Evolutionary conservation across 2,329 filamentous ascomycete genomes (phyloP).

Genomic region (Pseudogymnoascus sp.): DNA sequence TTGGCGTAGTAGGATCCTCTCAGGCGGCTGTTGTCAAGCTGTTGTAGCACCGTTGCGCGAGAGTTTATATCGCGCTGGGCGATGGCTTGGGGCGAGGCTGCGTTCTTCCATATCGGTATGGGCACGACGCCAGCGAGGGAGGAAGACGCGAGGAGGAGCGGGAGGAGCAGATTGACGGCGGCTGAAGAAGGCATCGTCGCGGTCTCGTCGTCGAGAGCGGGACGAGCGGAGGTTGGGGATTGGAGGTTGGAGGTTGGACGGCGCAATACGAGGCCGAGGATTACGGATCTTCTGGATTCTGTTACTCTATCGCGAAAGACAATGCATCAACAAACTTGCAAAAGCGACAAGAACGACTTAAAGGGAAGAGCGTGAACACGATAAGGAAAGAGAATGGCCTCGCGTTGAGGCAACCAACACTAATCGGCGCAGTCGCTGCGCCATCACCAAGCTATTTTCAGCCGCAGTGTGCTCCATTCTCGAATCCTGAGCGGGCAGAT

Average conservation of each 20-base stretch:
- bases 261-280: not conserved
- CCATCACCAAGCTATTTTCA: not conserved
- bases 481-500: not conserved
- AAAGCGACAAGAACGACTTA: not conserved
- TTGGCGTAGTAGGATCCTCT: conserved; percentile 47
- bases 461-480: not conserved
- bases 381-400: not conserved
- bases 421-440: not conserved
- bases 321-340: not conserved
- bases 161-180: not conserved
- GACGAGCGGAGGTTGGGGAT: not conserved
- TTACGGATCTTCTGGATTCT: not conserved
- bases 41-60: not conserved
- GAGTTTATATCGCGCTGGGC: not conserved
- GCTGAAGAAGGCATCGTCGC: not conserved
- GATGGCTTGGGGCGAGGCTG: not conserved
- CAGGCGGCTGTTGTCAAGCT: conserved; percentile 39
- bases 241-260: not conserved
- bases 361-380: not conserved
- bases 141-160: not conserved
- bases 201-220: not conserved
- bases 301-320: not conserved
- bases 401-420: not conserved
- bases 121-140: not conserved
- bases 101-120: not conserved